These are phyloP conservation scores for Luzula sylvatica DNA, from an alignment of 176 grass and related monocot genomes.

Conservation along the genomic window DNA sequence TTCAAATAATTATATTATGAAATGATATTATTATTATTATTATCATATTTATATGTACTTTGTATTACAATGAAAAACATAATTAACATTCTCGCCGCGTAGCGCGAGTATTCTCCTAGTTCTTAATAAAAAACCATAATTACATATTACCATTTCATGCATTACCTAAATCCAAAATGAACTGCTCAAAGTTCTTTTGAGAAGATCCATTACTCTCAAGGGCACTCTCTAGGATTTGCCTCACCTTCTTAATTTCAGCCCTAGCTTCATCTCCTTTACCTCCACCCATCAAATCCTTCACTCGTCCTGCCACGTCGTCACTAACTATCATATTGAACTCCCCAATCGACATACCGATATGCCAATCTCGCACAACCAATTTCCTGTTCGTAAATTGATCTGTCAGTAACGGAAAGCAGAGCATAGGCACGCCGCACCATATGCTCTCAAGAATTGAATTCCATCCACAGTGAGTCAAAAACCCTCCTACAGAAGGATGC, in stretches of 20 bases:
- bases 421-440: slow-evolving; percentile 55
- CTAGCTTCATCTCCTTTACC: slow-evolving; percentile 21
- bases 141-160: too few relatives aligned
- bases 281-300: slow-evolving; percentile 32
- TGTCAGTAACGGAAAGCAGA: slow-evolving; percentile 60
- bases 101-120: too few relatives aligned
- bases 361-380: slow-evolving; percentile 36
- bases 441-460: slow-evolving; percentile 65
- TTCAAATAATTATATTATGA: too few relatives aligned
- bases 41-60: too few relatives aligned
- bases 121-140: too few relatives aligned
- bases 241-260: slow-evolving; percentile 25
- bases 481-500: slow-evolving; percentile 30
- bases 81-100: too few relatives aligned
- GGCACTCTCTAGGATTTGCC: slow-evolving; percentile 20
- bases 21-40: too few relatives aligned
- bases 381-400: slow-evolving; percentile 59
- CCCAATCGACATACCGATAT: slow-evolving; percentile 38
- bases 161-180: slow-evolving; percentile 33
- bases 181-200: slow-evolving; percentile 34
- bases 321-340: slow-evolving; percentile 25
- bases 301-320: slow-evolving; percentile 25
- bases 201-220: slow-evolving; percentile 40
- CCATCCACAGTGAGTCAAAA: slow-evolving; percentile 80
- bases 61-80: too few relatives aligned